Conservation (phyloP, 2,329 filamentous ascomycete genomes). For the Colletotrichum aenigma region DNA sequence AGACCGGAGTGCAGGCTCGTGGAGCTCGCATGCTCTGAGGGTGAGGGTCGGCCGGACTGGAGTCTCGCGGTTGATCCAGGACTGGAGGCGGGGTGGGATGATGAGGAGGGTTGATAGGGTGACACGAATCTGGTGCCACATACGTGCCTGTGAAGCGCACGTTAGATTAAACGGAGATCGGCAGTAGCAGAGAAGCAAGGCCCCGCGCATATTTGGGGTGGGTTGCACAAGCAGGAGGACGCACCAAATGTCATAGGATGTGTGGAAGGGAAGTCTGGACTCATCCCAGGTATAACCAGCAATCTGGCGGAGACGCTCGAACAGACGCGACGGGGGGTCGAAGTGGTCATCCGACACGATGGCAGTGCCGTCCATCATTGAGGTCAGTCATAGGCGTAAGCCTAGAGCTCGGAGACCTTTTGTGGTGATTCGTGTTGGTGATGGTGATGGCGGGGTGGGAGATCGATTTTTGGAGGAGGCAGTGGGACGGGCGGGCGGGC, state of each 20-base stretch:
- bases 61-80: conserved; percentile 47
- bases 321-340: conserved; percentile 71
- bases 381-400: conserved; percentile 25
- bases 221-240: conserved; percentile 21
- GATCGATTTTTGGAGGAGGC: neutral
- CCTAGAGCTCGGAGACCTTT: conserved; percentile 10
- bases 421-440: conserved; percentile 9
- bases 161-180: conserved; percentile 17
- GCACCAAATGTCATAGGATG: conserved; percentile 88
- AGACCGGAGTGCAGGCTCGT: conserved; percentile 31
- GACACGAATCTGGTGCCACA: conserved; percentile 66
- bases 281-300: conserved; percentile 81
- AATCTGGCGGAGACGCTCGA: conserved; percentile 74
- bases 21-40: conserved; percentile 42
- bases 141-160: conserved; percentile 58
- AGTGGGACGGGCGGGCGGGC: neutral
- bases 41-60: conserved; percentile 46
- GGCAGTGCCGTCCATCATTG: conserved; percentile 56
- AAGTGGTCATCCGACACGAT: conserved; percentile 57
- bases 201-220: neutral
- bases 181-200: neutral
- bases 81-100: conserved; percentile 45
- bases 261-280: conserved; percentile 59
- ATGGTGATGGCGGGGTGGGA: conserved; percentile 26
- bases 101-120: conserved; percentile 48